Evolutionary conservation across 2,329 filamentous ascomycete genomes (phyloP).

Genomic region (Neonectria sp.): DNA sequence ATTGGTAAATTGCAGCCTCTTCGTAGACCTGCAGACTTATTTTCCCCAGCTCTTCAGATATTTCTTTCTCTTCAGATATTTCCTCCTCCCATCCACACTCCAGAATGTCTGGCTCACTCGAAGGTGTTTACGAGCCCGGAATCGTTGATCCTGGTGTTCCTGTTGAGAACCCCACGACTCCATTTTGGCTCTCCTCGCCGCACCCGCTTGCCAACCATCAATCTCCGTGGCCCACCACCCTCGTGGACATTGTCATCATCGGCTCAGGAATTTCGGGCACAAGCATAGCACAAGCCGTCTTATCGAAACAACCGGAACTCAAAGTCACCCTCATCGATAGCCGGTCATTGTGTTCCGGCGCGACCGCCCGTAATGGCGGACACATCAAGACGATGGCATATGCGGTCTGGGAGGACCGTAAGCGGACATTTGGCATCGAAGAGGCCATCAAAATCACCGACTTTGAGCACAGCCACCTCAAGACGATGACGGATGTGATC

Average conservation of each 20-base stretch:
- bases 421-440: conserved; percentile 40
- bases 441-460: conserved; percentile 43
- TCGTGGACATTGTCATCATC: conserved; percentile 42
- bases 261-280: conserved; percentile 40
- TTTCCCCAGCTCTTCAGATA: neutral
- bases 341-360: conserved; percentile 52
- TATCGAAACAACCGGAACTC: conserved; percentile 41
- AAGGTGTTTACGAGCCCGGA: conserved; percentile 29
- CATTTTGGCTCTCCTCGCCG: conserved; percentile 54
- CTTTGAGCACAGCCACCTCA: conserved; percentile 43
- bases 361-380: conserved; percentile 56
- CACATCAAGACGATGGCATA: conserved; percentile 43
- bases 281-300: conserved; percentile 31
- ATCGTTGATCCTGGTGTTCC: conserved; percentile 46
- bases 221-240: conserved; percentile 35
- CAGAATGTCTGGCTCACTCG: conserved; percentile 26
- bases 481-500: conserved; percentile 39
- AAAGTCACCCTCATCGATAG: conserved; percentile 54
- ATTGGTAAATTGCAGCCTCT: neutral
- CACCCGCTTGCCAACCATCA: conserved; percentile 48
- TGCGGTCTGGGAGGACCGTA: conserved; percentile 28
- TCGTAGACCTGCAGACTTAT: neutral
- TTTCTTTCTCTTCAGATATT: neutral
- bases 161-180: conserved; percentile 46
- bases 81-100: neutral